Percentiles rank a stretch among this genome's conserved stretches.
Conservation (phyloP, 129 eudicot genomes). For the Pittosporum tobira region DNA sequence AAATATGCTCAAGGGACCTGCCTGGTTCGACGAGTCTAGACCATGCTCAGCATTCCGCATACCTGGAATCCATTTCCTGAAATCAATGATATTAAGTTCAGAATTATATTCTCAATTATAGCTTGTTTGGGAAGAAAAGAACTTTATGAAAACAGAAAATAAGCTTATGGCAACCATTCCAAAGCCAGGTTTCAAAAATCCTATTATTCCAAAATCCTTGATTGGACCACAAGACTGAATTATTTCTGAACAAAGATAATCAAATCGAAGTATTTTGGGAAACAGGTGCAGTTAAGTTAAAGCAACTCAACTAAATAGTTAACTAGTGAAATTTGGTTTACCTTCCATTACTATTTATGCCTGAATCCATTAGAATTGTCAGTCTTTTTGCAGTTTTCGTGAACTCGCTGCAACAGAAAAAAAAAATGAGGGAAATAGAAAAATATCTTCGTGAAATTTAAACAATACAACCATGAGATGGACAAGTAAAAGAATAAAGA, state of each 20-base stretch:
- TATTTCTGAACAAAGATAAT: background rate
- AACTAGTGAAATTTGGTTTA: slow-evolving; percentile 5
- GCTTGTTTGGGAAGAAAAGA: too few species aligned
- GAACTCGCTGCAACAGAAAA: slow-evolving; percentile 40
- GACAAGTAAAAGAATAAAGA: background rate
- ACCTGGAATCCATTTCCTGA: slow-evolving; percentile 53
- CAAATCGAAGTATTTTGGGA: too few species aligned
- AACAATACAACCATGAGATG: too few species aligned
- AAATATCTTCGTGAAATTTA: background rate
- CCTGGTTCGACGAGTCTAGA: slow-evolving; percentile 50
- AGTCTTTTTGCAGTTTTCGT: slow-evolving; percentile 40
- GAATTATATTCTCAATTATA: too few species aligned
- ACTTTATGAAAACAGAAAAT: background rate
- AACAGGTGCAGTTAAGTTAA: too few species aligned
- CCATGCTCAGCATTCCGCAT: slow-evolving; percentile 41
- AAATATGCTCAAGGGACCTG: slow-evolving; percentile 50
- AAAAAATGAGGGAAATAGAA: background rate
- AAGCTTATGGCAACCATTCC: too few species aligned
- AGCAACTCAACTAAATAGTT: background rate
- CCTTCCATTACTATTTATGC: slow-evolving; percentile 36
- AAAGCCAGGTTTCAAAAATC: background rate
- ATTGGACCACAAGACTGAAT: too few species aligned
- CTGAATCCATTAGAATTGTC: slow-evolving; percentile 42
- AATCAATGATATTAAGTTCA: background rate
- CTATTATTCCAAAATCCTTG: background rate